A percentile compares a stretch with the other conserved stretches of the same genome.
Conservation (phyloP, 2,329 filamentous ascomycete species). For the Penicillium polonicum region DNA sequence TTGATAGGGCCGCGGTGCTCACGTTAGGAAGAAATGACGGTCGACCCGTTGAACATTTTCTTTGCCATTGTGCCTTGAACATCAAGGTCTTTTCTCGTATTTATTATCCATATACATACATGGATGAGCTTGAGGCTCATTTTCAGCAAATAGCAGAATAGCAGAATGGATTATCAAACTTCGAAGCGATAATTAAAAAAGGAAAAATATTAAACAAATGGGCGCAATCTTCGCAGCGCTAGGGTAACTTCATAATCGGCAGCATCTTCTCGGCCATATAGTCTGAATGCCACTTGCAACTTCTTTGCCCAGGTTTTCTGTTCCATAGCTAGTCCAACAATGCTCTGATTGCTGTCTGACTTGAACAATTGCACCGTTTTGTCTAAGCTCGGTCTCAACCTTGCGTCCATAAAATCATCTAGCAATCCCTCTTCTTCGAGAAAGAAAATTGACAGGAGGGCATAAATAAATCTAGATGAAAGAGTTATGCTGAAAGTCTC, state of each 20-base stretch:
- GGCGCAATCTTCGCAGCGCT: background rate
- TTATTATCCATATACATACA: conserved; percentile 24
- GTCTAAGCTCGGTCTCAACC: background rate
- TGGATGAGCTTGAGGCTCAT: conserved; percentile 20
- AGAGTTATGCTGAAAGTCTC: background rate
- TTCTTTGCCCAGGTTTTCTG: background rate
- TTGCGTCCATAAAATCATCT: background rate
- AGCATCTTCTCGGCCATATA: conserved; percentile 1
- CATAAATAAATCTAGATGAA: background rate
- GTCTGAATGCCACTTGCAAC: background rate
- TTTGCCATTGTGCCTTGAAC: background rate
- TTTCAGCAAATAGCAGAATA: conserved; percentile 28
- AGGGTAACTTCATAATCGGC: background rate
- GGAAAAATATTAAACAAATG: background rate
- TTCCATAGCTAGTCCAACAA: background rate
- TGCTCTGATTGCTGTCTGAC: background rate
- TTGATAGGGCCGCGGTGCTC: background rate
- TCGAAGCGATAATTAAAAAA: background rate
- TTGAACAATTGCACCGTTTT: background rate
- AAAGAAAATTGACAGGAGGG: background rate
- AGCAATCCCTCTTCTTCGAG: background rate
- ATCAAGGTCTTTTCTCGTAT: background rate
- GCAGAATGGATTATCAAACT: conserved; percentile 12
- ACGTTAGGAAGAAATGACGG: background rate
- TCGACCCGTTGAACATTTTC: background rate